Evolutionary conservation across 1,284 basidiomycete species (phyloP), one percentile per base, ranked within the genome.

Genomic region (Heliocybe sulcata): DNA sequence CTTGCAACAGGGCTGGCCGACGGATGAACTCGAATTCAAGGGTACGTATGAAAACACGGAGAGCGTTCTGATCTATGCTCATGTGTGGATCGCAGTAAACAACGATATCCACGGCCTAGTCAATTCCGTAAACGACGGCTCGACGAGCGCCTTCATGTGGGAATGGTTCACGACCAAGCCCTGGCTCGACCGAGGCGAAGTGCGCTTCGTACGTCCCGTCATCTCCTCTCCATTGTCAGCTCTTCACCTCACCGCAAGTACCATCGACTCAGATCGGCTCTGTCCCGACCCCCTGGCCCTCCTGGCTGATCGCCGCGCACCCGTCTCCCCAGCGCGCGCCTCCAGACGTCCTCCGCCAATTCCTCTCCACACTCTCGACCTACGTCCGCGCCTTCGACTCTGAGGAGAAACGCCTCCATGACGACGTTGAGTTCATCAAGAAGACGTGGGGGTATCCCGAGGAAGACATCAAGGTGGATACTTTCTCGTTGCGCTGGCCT

Each of bases 91-190:
- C 52, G 12, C 61, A 94, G 93, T 94, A 52, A 92, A 94, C 67
- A 89, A 93, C 60, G 89, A 94, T 63, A 93, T 97, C 63, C 86
- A 82, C 52, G 90, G 92, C n/a, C 75, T 99, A 19, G 83, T 97
- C 54, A 75, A 87, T 62, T 94, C 93, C 1, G 94, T 98, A 27
- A 98, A 98, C 65, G 83, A 89, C 53, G 90, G 85, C 0, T 77
- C 82, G 22, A 90, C 87, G 16, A 87, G 86, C 63, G 88, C 87
- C 12, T 92, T 92, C 70, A 89, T 94, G 82, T 97, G 94, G 94
- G 94, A 96, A 69, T 94, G 91, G 90, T 98, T 97, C 71, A 98
- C 96, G 1, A 98, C 95, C 16, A 98, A 98, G 68, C 95, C 96
- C 1, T 97, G 82, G 64, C 82, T 80, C 14, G 92, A 96, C 67